phyloP scores from a whole-genome alignment of 2,329 filamentous ascomycete species.

The Myriosclerotinia duriaeana region DNA sequence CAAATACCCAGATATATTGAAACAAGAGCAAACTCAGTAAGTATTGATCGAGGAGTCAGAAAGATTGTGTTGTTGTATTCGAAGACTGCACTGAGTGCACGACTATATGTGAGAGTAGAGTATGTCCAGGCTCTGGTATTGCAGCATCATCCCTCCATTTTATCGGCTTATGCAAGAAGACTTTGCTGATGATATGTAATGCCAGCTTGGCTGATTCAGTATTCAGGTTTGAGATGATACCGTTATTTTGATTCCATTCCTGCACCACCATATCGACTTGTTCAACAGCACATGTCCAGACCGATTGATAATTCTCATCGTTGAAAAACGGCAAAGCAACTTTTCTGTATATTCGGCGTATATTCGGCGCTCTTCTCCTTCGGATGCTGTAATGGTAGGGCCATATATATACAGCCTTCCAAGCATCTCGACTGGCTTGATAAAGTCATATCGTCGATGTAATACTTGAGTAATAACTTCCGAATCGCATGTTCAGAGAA shows the following conservation, averaged over 20 bases:
- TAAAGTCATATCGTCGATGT: slow-evolving; percentile 1
- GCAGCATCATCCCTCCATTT: not conserved
- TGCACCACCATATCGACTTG: slow-evolving; percentile 7
- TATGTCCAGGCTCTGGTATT: not conserved
- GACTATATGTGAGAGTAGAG: not conserved
- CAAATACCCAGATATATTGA: not conserved
- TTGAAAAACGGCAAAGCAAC: slow-evolving; percentile 17
- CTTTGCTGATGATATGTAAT: slow-evolving; percentile 10
- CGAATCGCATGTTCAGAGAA: slow-evolving; percentile 15
- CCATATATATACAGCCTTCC: slow-evolving; percentile 11
- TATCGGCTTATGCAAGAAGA: not conserved
- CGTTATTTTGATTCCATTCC: not conserved
- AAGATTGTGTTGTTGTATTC: slow-evolving; percentile 7
- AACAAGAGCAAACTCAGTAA: not conserved
- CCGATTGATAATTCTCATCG: slow-evolving; percentile 8
- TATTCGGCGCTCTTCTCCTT: slow-evolving; percentile 7
- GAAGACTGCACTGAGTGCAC: not conserved
- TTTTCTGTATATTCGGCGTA: slow-evolving; percentile 5
- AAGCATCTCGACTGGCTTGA: slow-evolving; percentile 15
- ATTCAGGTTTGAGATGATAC: not conserved
- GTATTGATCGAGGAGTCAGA: slow-evolving; percentile 10
- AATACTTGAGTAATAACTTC: slow-evolving; percentile 18
- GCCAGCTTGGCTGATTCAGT: not conserved
- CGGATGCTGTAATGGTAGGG: slow-evolving; percentile 12
- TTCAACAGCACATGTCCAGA: slow-evolving; percentile 1